Percentiles rank a stretch among this genome's conserved stretches.
Evolutionary conservation across 352 stramenopile species (phyloP).

Genomic region (Phytopythium oedochilum): DNA sequence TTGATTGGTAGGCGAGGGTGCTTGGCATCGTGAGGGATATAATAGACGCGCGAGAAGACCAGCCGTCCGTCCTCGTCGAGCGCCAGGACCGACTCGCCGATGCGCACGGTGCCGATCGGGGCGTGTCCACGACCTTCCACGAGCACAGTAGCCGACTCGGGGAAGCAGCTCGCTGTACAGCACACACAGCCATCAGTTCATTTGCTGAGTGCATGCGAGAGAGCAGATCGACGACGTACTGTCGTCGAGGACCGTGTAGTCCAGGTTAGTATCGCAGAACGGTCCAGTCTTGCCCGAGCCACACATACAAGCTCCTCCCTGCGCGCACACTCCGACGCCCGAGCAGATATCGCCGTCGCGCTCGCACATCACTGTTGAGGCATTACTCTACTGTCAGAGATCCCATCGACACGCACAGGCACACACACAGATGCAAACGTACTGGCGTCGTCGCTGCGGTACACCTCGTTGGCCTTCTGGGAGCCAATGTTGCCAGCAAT

Average conservation of each 20-base stretch:
- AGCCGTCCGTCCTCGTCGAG: constrained; percentile 25
- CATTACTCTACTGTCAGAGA: too few species aligned
- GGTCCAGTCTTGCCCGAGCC: constrained; percentile 42
- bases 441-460: constrained; percentile 62
- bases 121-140: constrained; percentile 11
- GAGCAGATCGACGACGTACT: constrained; percentile 15
- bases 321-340: constrained; percentile 53
- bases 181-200: too few species aligned
- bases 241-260: constrained; percentile 45
- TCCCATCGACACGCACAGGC: not conserved
- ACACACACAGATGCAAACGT: constrained; percentile 11
- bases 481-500: constrained; percentile 64
- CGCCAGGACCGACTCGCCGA: constrained; percentile 54
- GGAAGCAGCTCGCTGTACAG: constrained; percentile 51
- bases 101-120: constrained; percentile 18
- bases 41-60: constrained; percentile 58
- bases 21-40: constrained; percentile 49
- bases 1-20: not conserved
- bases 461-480: constrained; percentile 78
- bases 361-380: constrained; percentile 70
- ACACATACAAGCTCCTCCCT: constrained; percentile 68
- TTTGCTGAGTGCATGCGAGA: too few species aligned
- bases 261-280: constrained; percentile 47
- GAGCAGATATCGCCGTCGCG: constrained; percentile 64
- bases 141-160: constrained; percentile 35